These are phyloP conservation scores for Gracilaria caudata DNA, from an alignment of 23 red algal genomes.

Conservation along the genomic window DNA sequence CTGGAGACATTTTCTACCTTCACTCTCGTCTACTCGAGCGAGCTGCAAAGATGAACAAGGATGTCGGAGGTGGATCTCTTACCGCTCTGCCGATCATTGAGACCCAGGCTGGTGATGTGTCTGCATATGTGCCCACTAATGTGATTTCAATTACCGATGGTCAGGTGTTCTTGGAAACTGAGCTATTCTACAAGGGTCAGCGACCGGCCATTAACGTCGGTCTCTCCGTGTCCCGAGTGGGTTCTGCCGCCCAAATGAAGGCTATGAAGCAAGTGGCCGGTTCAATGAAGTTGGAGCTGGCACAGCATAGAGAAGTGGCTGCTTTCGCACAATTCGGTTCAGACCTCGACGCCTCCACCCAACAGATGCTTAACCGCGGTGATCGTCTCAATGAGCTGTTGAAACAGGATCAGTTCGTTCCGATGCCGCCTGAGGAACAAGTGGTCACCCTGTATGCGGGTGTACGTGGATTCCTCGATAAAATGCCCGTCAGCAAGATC, in stretches of 20 bases:
- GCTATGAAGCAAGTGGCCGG: slow-evolving; percentile 98
- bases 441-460: slow-evolving; percentile 93
- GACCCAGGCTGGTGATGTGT: slow-evolving; percentile 99
- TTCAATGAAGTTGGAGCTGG: slow-evolving; percentile 98
- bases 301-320: slow-evolving; percentile 95
- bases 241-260: slow-evolving; percentile 97
- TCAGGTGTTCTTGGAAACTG: slow-evolving; percentile 99
- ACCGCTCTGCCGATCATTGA: slow-evolving; percentile 98
- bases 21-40: slow-evolving; percentile 95
- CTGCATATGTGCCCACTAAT: slow-evolving; percentile 98
- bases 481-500: slow-evolving; percentile 90
- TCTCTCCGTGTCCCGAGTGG: slow-evolving; percentile 94
- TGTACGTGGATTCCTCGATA: slow-evolving; percentile 97
- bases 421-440: slow-evolving; percentile 94
- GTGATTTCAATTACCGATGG: slow-evolving; percentile 99
- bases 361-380: slow-evolving; percentile 96
- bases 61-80: slow-evolving; percentile 89
- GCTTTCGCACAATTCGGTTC: slow-evolving; percentile 99
- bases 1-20: slow-evolving; percentile 99
- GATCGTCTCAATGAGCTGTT: slow-evolving; percentile 96
- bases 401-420: slow-evolving; percentile 91
- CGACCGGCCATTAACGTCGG: slow-evolving; percentile 99
- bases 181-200: slow-evolving; percentile 99
- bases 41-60: slow-evolving; percentile 93
- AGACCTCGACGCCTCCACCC: slow-evolving; percentile 94